Percentiles rank a stretch among this genome's conserved stretches.
These are phyloP conservation scores for Coemansia sp. DNA, from an alignment of 192 early-diverging fungal species.

Conservation along the genomic window DNA sequence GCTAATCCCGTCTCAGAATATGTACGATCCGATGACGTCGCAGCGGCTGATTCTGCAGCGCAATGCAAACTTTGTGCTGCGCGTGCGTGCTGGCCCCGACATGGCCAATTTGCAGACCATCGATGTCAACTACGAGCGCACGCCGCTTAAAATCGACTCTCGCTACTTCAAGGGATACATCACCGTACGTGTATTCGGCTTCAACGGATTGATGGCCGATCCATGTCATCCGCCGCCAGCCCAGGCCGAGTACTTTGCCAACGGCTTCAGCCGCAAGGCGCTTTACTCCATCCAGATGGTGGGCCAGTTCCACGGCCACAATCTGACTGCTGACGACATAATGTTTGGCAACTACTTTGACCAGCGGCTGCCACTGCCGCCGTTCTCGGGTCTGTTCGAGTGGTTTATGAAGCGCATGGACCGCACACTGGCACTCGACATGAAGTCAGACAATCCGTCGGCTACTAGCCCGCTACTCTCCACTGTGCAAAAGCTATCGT, in stretches of 20 bases:
- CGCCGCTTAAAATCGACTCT: constrained; percentile 46
- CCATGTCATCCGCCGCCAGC: constrained; percentile 52
- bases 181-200: constrained; percentile 51
- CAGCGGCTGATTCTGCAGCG: constrained; percentile 50
- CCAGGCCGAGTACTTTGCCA: constrained; percentile 48
- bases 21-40: constrained; percentile 47
- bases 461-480: constrained; percentile 50
- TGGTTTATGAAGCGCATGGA: constrained; percentile 58
- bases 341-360: constrained; percentile 58
- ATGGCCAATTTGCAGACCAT: constrained; percentile 40
- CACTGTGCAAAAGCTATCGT: constrained; percentile 53
- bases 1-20: constrained; percentile 38
- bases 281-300: constrained; percentile 55
- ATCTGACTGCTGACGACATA: constrained; percentile 48
- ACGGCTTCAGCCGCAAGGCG: constrained; percentile 53
- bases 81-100: constrained; percentile 49
- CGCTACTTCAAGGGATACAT: constrained; percentile 49
- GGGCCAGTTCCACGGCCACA: constrained; percentile 36
- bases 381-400: constrained; percentile 52
- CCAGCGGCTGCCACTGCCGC: constrained; percentile 48
- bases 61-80: constrained; percentile 53
- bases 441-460: constrained; percentile 53
- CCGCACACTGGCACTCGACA: constrained; percentile 50
- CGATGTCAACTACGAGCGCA: constrained; percentile 55
- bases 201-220: constrained; percentile 51